Evolutionary conservation across 768 basidiomycete genomes (phyloP), one percentile per base, ranked within the genome.

Genomic region (Botryobasidium botryosum): DNA sequence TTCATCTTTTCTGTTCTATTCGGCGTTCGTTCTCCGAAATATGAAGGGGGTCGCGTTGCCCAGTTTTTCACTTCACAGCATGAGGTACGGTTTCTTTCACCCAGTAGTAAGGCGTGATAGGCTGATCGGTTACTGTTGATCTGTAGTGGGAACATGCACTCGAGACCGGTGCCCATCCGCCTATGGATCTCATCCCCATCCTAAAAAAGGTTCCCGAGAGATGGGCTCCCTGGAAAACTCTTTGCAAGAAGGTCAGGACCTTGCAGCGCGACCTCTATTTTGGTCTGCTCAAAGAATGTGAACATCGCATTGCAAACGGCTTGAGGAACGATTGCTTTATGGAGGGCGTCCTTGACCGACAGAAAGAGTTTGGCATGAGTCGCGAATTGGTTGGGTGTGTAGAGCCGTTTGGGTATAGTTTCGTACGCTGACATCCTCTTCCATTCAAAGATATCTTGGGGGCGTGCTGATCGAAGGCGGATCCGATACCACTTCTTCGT

Each of bases 161-260:
- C 17, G 59, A 59, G 24, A 55, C 60, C 15, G 61, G 63, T n/a
- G 57, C 60, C n/a, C 53, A 59, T 36, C 61, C 63, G 4, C 63
- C 63, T 5, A 48, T 64, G 5, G 63, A 64, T 41, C 31, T 60
- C n/a, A 45, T 64, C 28, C 62, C 63, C 2, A 47, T 61, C 24
- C 50, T 65, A 8, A 52, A 52, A 21, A 52, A 57, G 33, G 52
- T 65, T 2, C 64, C 64, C 3, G 61, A 58, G 38, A 53, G 62
- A 3, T 64, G 53, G 52, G 61, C 62, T 4, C 43, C 52, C 6
- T 64, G 64, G 64, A 65, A 65, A 49, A 43, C 35, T 1, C 42
- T 57, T 6, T 52, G 50, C 21, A 50, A 47, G 18, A 50, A 57
- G 24, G 47, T 53, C 10, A 47, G 56, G 7, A 40, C 23, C 1